These are phyloP conservation scores for Zygosaccharomyces lentus DNA, from an alignment of 805 yeast genomes.

Conservation along the genomic window DNA sequence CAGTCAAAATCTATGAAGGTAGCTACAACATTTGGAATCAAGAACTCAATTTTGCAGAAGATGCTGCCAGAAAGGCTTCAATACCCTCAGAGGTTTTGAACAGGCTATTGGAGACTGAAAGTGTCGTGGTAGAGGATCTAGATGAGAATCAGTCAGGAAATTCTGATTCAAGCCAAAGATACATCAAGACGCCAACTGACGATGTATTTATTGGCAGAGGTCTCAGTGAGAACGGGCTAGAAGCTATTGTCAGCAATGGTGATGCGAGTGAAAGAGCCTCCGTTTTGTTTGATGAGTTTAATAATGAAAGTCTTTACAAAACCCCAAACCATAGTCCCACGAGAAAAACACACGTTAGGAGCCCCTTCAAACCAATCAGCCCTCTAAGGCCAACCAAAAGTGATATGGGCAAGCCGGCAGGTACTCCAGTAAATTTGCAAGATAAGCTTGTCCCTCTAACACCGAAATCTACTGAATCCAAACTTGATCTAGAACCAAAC, in stretches of 20 bases:
- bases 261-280: slow-evolving; percentile 11
- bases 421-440: neutral
- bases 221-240: slow-evolving; percentile 21
- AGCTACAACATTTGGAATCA: slow-evolving; percentile 17
- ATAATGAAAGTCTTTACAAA: slow-evolving; percentile 1
- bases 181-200: slow-evolving; percentile 22
- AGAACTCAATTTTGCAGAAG: slow-evolving; percentile 10
- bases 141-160: neutral
- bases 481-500: neutral
- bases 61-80: slow-evolving; percentile 6
- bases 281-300: slow-evolving; percentile 2
- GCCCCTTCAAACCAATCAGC: slow-evolving; percentile 29
- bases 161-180: slow-evolving; percentile 7
- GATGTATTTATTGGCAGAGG: slow-evolving; percentile 23
- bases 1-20: neutral
- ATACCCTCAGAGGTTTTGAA: slow-evolving; percentile 15
- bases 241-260: slow-evolving; percentile 14
- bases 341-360: slow-evolving; percentile 21
- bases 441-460: neutral
- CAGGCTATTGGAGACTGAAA: slow-evolving; percentile 9
- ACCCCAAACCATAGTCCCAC: slow-evolving; percentile 13
- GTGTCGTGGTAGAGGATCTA: neutral
- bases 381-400: slow-evolving; percentile 4
- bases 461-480: neutral
- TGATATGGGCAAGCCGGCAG: neutral